A percentile compares a stretch with the other conserved stretches of the same genome.
phyloP scores from a whole-genome alignment of 2,329 filamentous ascomycete species.

The Sporothrix euskadiensis region DNA sequence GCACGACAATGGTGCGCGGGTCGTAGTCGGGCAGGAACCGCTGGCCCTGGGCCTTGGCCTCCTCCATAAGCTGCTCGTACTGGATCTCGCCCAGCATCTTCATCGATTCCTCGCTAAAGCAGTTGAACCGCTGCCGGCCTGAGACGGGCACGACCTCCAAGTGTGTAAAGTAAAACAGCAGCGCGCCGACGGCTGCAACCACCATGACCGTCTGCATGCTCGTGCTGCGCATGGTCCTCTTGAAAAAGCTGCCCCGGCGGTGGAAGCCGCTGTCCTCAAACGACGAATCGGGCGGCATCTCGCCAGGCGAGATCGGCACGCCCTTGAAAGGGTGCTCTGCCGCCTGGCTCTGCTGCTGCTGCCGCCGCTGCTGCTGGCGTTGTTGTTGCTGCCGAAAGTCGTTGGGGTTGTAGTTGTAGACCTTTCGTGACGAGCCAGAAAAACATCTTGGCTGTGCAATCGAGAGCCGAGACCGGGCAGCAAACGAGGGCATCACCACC shows the following conservation, averaged over 20 bases:
- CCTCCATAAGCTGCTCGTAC: slow-evolving; percentile 58
- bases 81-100: slow-evolving; percentile 54
- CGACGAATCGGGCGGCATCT: slow-evolving; percentile 29
- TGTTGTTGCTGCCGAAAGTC: slow-evolving; percentile 1
- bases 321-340: slow-evolving; percentile 23
- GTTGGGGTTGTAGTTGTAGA: slow-evolving; percentile 31
- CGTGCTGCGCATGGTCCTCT: slow-evolving; percentile 33
- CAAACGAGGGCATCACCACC: background rate
- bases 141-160: slow-evolving; percentile 72
- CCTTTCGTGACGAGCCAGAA: slow-evolving; percentile 8
- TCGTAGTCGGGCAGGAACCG: slow-evolving; percentile 62
- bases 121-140: slow-evolving; percentile 72
- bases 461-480: background rate
- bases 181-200: slow-evolving; percentile 47
- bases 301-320: slow-evolving; percentile 27
- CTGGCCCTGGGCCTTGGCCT: slow-evolving; percentile 53
- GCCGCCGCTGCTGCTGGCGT: slow-evolving; percentile 10
- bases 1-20: slow-evolving; percentile 56
- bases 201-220: slow-evolving; percentile 46
- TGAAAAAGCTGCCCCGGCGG: background rate
- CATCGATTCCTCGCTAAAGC: slow-evolving; percentile 58
- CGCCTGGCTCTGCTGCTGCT: slow-evolving; percentile 18
- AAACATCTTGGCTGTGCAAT: background rate
- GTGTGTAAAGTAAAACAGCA: slow-evolving; percentile 65
- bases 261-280: slow-evolving; percentile 25